Evolutionary conservation across 1,139 yeast species (phyloP), one percentile per base, ranked within the genome.

Genomic region (Blastobotrys serpentis): DNA sequence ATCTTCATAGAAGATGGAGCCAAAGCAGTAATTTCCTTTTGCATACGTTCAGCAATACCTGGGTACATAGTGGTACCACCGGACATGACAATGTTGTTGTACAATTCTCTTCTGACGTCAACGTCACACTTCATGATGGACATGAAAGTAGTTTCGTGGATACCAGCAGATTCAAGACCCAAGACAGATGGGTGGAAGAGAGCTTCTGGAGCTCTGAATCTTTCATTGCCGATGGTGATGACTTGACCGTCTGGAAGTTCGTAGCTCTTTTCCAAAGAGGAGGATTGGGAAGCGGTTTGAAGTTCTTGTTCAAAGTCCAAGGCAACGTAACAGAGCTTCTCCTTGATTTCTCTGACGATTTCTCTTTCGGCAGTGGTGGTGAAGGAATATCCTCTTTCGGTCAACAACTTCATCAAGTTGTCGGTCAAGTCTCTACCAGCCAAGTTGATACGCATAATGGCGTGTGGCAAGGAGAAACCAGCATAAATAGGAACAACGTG

Each of bases 51-150:
- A 75, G 98, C 97, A 75, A 92, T 89, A 82, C 98, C 98, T 77
- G 97, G 97, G 96, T 89, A 90, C 98, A 92, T 88, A 66, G 98
- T 90, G 69, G 98, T 89, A 86, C 98, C 98, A 84, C 98, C 98
- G 64, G 98, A 90, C 95, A 90, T 84, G 73, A 92, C 98, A 71
- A 92, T 92, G 86, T 92, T 92, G 78, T 96, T 95, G 81, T 92
- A 92, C 75, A 92, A 84, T 75, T 92, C 98, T 82, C 88, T 90
- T 79, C 98, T 88, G 66, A 92, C 97, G 78, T 92, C 98, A 67
- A 92, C 86, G 76, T 92, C 98, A 80, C 98, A 90, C 88, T 90
- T 90, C 84, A 86, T 88, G 79, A 92, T 92, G 61, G 98, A 90
- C 88, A 90, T 90, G 86, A 86, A 92, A 67, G 98, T 89, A 65